Evolutionary conservation across 768 basidiomycete genomes (phyloP), one percentile per base, ranked within the genome.

Genomic region (Boletus bicolor): DNA sequence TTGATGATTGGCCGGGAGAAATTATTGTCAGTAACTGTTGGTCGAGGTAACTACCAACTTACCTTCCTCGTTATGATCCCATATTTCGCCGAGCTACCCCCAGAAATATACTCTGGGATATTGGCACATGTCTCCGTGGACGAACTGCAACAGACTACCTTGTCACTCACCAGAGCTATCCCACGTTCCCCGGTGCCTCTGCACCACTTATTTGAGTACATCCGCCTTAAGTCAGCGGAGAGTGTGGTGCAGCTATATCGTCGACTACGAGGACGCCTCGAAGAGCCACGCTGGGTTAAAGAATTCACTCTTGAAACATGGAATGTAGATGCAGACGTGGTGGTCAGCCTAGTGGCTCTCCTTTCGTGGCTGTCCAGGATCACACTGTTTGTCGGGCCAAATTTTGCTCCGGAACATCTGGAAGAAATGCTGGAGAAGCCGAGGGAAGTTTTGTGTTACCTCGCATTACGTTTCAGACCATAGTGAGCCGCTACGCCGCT

Each of bases 401-500:
- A 70, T 39, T 93, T 93, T 67, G 68, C 84, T 0, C 93, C 93
- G 2, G 91, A 94, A 60, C 89, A 93, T 69, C 68, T 94, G 49
- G 85, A 87, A 58, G 85, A 87, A 49, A 76, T 93, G 35, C 77
- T 87, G 55, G 67, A 75, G 53, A 70, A 74, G 30, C 82, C 85
- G 5, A 73, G 80, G 50, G 64, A 69, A 12, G 63, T 59, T 0
- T 61, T 96, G 58, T 60, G 70, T 37, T 75, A 75, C 58, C 72
- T 95, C 15, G 79, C 83, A 5, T 66, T 96, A 50, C 74, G 87
- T 56, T 95, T 96, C 72, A 79, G 87, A 53, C 93, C 93, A 4
- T 95, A 94, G 87, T 90, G 67, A 73, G 87, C 72, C 14, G 21
- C 21, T 24, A 15, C 26, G 2, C 30, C 12, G 6, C 14, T 44